Evolutionary conservation across 2,329 filamentous ascomycete species (phyloP).

Genomic region (Lasiodiplodia citricola): DNA sequence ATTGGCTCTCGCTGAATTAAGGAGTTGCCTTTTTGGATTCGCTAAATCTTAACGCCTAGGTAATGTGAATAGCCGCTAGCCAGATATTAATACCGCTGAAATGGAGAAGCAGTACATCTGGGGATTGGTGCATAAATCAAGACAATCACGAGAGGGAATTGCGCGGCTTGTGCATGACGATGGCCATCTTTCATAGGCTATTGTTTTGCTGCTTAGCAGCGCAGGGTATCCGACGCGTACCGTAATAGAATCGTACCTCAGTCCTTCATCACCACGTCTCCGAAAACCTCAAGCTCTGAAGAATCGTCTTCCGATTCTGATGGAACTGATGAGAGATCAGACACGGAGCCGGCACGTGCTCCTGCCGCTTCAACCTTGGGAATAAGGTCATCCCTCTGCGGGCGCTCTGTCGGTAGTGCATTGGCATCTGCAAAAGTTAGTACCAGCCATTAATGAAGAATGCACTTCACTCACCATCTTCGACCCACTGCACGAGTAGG

Average conservation of each 20-base stretch:
- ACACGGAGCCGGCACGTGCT: neutral
- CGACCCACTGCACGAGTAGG: constrained; percentile 41
- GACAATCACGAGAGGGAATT: neutral
- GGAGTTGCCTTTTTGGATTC: neutral
- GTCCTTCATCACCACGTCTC: neutral
- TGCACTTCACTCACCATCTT: constrained; percentile 30
- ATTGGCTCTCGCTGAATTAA: neutral
- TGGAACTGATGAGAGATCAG: constrained; percentile 1
- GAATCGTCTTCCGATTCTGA: neutral
- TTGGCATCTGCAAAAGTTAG: neutral
- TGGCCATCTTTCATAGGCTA: neutral
- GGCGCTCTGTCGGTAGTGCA: neutral
- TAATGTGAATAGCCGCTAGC: too few relatives aligned
- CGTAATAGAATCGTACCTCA: neutral
- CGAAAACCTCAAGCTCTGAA: neutral
- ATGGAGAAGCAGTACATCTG: neutral
- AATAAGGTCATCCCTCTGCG: neutral
- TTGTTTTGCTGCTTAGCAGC: neutral
- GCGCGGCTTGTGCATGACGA: neutral
- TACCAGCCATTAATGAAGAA: neutral
- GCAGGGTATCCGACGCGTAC: neutral
- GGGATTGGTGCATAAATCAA: neutral
- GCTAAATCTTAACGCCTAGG: neutral
- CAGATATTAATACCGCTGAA: neutral
- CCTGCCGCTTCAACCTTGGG: too few relatives aligned